Evolutionary conservation across 176 grass and related monocot species (phyloP), one percentile per base, ranked within the genome.

Genomic region (Oryza coarctata): DNA sequence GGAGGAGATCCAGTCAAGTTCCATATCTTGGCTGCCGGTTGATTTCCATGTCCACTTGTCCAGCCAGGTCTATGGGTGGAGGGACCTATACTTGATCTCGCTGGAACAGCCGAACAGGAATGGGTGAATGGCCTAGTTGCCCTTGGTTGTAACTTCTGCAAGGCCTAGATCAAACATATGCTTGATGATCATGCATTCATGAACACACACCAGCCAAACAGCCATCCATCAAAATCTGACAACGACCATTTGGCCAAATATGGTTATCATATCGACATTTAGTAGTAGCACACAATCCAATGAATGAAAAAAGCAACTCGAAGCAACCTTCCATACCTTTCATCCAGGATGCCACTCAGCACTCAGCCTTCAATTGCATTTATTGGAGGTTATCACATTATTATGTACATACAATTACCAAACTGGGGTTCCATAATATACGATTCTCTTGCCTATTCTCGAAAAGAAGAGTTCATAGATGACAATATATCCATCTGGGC

Each of bases 341-440:
- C 62, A 58, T 75, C 76, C 58, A 80, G 44, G 72, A 74, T 33
- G 8, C 4, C 8, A 68, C 33, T 58, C 61, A 68, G 65, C 0
- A 44, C 44, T 74, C 44, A 61, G 65, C 27, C 45, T 75, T 75
- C 10, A 68, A 82, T 62, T 33, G 8, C 36, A 82, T 30, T 76
- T 82, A 82, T 82, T 49, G 10, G 38, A 76, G 30, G 79, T 12
- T 38, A 62, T 32, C 35, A 14, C 78, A 76, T 86, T 69, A 87
- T 61, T 82, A 82, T 87, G 78, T 87, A 87, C 71, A 82, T 62
- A 69, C 47, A 57, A 13, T 63, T 76, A 81, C 49, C 74, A 43
- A 57, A 39, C 1, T 43, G 13, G 28, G 23, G 71, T 25, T n/a
- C n/a, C 55, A 60, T 60, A 23, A 58, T 58, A 23, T 58, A 23